Conservation (phyloP, 1,284 basidiomycete genomes). For the Fomitopsis palustris region DNA sequence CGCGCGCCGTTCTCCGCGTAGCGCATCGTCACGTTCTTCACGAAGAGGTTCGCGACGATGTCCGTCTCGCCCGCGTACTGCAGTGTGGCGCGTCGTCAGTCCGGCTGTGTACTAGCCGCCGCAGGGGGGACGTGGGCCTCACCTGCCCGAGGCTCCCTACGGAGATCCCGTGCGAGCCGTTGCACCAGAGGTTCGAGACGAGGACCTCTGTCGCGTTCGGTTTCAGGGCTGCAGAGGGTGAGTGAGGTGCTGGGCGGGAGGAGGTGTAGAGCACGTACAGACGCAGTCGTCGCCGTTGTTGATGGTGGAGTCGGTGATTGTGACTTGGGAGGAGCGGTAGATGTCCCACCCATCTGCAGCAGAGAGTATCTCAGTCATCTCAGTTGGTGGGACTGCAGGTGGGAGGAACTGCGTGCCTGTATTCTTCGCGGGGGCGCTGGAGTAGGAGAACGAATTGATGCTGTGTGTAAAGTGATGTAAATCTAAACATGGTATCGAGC, state of each 20-base stretch:
- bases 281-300: slow-evolving; percentile 65
- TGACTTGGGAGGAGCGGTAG: slow-evolving; percentile 52
- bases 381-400: too few species aligned
- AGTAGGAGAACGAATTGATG: slow-evolving; percentile 27
- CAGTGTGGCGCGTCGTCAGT: neutral
- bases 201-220: slow-evolving; percentile 61
- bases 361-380: neutral
- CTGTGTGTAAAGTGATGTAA: slow-evolving; percentile 8
- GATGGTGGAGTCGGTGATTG: slow-evolving; percentile 49
- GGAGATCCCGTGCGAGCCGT: slow-evolving; percentile 60
- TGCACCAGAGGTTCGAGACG: slow-evolving; percentile 58
- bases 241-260: neutral
- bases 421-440: slow-evolving; percentile 10
- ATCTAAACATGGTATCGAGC: neutral
- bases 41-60: slow-evolving; percentile 62
- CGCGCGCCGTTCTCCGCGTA: slow-evolving; percentile 62
- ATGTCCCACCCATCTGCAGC: slow-evolving; percentile 56
- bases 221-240: slow-evolving; percentile 44
- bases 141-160: slow-evolving; percentile 43
- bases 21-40: slow-evolving; percentile 52
- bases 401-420: neutral
- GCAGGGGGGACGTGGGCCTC: neutral
- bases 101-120: too few species aligned
- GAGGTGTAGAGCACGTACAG: slow-evolving; percentile 17
- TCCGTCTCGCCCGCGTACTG: slow-evolving; percentile 61